phyloP scores from a whole-genome alignment of 2,329 filamentous ascomycete species.

The Mariannaea sp. region DNA sequence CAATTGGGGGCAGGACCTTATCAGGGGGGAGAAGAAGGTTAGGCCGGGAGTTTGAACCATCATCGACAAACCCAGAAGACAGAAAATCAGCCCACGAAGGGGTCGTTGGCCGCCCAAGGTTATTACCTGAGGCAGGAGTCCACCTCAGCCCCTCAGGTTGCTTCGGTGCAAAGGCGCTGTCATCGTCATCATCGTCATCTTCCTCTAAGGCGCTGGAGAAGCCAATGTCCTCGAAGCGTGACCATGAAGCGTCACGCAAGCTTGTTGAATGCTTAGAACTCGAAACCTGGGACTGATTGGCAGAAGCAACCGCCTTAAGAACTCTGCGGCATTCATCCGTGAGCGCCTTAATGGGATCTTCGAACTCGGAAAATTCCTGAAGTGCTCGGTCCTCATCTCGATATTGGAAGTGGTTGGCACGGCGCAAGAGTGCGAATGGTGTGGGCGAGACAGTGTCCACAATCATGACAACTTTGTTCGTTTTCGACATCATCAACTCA shows the following conservation, averaged over 20 bases:
- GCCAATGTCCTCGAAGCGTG: conserved; percentile 92
- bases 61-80: conserved; percentile 87
- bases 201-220: conserved; percentile 80
- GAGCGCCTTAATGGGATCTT: conserved; percentile 84
- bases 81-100: conserved; percentile 99
- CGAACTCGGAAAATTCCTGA: conserved; percentile 83
- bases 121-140: conserved; percentile 69
- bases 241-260: conserved; percentile 89
- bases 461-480: conserved; percentile 93
- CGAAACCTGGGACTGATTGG: conserved; percentile 82
- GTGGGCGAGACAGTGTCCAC: conserved; percentile 94
- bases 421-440: conserved; percentile 85
- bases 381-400: conserved; percentile 85
- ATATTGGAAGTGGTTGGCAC: conserved; percentile 95
- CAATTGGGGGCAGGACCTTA: conserved; percentile 86
- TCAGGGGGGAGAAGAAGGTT: conserved; percentile 86
- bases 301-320: conserved; percentile 82
- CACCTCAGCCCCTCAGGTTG: conserved; percentile 60
- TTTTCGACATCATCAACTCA: conserved; percentile 75
- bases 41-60: conserved; percentile 60
- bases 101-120: conserved; percentile 82
- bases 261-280: conserved; percentile 73
- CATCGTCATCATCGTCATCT: conserved; percentile 68
- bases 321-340: conserved; percentile 95
- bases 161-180: conserved; percentile 48